Conservation (phyloP, 106 monocot genomes). For the Phalaenopsis equestris region DNA sequence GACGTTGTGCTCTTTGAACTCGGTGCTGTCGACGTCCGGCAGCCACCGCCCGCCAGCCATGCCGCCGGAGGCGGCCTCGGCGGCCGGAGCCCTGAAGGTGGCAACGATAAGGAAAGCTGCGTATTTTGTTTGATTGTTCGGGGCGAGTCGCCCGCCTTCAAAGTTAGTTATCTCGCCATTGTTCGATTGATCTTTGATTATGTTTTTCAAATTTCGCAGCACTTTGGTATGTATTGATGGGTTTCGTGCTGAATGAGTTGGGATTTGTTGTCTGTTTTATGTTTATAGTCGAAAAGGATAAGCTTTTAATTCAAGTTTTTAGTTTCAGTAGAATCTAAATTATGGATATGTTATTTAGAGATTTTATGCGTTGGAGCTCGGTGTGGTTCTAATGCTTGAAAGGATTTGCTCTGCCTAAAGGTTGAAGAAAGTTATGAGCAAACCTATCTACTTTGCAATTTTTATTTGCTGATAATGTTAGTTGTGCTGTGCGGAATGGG, state of each 20-base stretch:
- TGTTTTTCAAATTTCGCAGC: background rate
- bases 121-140: slow-evolving; percentile 15
- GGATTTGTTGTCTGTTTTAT: background rate
- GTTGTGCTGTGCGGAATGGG: background rate
- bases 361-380: background rate
- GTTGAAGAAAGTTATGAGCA: too few relatives aligned
- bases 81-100: background rate
- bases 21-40: background rate
- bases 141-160: slow-evolving; percentile 15
- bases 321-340: background rate
- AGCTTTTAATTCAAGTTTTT: background rate
- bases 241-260: background rate
- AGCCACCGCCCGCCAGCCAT: background rate
- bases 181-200: background rate
- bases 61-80: background rate
- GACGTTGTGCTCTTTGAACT: background rate
- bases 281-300: background rate
- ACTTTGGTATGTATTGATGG: background rate
- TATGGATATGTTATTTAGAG: too few relatives aligned
- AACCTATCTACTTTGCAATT: too few relatives aligned
- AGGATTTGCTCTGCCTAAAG: too few relatives aligned
- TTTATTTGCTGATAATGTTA: background rate
- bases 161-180: slow-evolving; percentile 2
- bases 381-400: background rate
- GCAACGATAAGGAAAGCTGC: background rate